Evolutionary conservation across 148 eudicot genomes (phyloP), one percentile per base, ranked within the genome.

Genomic region (Vaccinium myrtillus): DNA sequence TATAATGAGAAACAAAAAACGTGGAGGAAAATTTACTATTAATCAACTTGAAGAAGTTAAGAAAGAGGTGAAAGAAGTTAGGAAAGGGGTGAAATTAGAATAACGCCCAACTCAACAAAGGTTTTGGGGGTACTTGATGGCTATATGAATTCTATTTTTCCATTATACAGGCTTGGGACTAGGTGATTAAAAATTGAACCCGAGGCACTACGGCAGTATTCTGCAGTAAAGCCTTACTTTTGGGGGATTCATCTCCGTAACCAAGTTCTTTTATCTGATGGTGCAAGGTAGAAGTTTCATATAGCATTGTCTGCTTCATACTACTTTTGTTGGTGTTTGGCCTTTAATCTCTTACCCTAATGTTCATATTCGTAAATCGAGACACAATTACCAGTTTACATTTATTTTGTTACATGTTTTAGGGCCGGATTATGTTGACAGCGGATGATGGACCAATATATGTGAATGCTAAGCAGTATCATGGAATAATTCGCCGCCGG

Each of bases 391-490:
- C 25, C 32, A 27, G 56, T 67, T 59, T 36, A 36, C 15, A 56
- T 32, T 83, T 2, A 36, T n/a, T 25, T 36, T 53, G 56, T 56
- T 7, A 2, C 49, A 32, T 32, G n/a, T 32, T 79, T 30, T 84
- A 94, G 98, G 95, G 93, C 23, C 92, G 91, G 19, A 78, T 92
- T 48, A 91, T 93, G 94, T 89, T 93, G 81, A 83, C 90, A 82
- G 82, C 90, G 65, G 93, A 93, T 84, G 95, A 93, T 55, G 98
- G 93, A 53, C 92, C 92, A 32, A 84, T 91, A 63, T 93, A 91
- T 74, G 98, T 94, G 12, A 94, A 94, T 82, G 92, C 95, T 13
- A 94, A 94, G 87, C 98, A 94, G 81, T 94, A 93, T 87, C 90
- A 92, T 91, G 95, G 93, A 78, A 94, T 94, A 86, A 56, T 94